Conservation (phyloP, 2,329 filamentous ascomycete species). For the Curvularia sp. region DNA sequence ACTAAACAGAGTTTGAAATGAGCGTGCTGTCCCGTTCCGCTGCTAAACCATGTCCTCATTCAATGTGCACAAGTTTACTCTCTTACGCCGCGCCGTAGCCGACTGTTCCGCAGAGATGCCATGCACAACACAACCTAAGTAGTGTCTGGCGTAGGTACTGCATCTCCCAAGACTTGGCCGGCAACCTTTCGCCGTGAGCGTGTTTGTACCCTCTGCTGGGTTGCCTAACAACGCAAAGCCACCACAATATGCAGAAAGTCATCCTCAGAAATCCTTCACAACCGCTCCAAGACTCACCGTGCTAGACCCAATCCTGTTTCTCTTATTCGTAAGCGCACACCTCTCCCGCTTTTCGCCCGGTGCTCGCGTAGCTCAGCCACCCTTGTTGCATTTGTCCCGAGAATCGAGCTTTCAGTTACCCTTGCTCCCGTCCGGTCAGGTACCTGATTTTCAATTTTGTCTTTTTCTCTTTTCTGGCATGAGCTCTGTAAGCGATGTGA, state of each 20-base stretch:
- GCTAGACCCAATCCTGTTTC: background rate
- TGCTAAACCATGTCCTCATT: background rate
- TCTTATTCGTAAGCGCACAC: slow-evolving; percentile 1
- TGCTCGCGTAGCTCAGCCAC: slow-evolving; percentile 10
- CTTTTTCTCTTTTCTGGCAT: background rate
- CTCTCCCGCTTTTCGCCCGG: background rate
- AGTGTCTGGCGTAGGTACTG: background rate
- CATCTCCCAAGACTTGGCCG: background rate
- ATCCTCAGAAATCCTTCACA: background rate
- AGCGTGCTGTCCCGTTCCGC: background rate
- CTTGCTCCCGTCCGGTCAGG: background rate
- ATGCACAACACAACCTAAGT: background rate
- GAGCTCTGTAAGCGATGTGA: background rate
- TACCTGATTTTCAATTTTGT: slow-evolving; percentile 3
- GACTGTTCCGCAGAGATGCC: background rate
- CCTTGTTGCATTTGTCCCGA: slow-evolving; percentile 30
- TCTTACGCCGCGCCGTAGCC: background rate
- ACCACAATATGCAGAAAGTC: background rate
- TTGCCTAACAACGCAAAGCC: background rate
- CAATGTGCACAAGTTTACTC: background rate
- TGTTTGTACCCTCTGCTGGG: background rate
- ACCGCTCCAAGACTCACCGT: background rate
- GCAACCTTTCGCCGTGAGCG: background rate
- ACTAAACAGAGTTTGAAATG: background rate
- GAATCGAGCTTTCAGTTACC: slow-evolving; percentile 22